These are phyloP conservation scores for Craterostigma plantagineum DNA, from an alignment of 257 asterid species.

Conservation along the genomic window DNA sequence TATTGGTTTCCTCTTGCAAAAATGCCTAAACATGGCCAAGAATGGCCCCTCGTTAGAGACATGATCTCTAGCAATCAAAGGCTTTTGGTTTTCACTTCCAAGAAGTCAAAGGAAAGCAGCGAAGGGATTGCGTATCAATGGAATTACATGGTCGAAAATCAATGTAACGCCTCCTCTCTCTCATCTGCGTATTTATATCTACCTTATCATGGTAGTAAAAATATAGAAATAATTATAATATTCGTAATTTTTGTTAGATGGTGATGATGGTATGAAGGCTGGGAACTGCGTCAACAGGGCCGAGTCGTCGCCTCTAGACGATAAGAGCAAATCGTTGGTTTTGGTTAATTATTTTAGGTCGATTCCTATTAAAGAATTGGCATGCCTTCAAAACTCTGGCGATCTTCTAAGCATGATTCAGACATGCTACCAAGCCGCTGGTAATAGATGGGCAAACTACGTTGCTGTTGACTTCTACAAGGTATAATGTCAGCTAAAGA, in stretches of 20 bases:
- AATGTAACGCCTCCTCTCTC: constrained; percentile 19
- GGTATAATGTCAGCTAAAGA: too few species aligned
- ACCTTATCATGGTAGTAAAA: too few species aligned
- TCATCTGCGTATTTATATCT: too few species aligned
- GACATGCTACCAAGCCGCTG: constrained; percentile 46
- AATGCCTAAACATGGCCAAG: constrained; percentile 55
- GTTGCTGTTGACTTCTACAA: constrained; percentile 69
- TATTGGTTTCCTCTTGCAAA: constrained; percentile 58
- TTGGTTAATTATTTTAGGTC: constrained; percentile 50
- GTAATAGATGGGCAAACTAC: constrained; percentile 66
- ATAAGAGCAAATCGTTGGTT: constrained; percentile 47
- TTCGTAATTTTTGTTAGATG: too few species aligned
- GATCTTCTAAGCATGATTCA: constrained; percentile 30
- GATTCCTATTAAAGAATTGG: constrained; percentile 30
- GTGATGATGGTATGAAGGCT: constrained; percentile 63
- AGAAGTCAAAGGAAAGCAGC: constrained; percentile 32
- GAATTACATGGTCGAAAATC: constrained; percentile 93
- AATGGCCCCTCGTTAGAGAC: constrained; percentile 67
- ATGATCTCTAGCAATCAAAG: constrained; percentile 60
- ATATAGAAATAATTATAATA: too few species aligned
- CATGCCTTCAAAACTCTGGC: constrained; percentile 59
- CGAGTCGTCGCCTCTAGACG: constrained; percentile 44
- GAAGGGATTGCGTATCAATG: constrained; percentile 86
- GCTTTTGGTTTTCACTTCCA: constrained; percentile 55
- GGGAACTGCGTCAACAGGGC: constrained; percentile 51